Base-by-base conservation (phyloP, 2,329 filamentous ascomycete genomes). In the Phaeoacremonium minimum region DNA sequence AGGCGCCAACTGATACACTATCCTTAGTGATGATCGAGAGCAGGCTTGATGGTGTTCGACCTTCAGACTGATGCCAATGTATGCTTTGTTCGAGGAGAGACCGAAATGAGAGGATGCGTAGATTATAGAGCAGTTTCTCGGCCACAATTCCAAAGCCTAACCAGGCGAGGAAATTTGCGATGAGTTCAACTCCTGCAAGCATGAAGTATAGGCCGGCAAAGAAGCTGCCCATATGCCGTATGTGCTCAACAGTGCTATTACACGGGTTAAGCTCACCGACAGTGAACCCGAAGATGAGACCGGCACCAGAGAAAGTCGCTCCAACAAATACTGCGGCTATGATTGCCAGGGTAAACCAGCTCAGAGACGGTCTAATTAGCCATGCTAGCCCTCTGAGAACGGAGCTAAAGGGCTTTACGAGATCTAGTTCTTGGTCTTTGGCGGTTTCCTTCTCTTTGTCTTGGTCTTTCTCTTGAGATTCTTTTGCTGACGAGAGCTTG, bases 1-100 rank as follows among this genome's bases (percentile, higher is more conserved):
- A 71, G 1, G 78, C 81, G 28, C 77, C 78, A 14, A 89, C 60
- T 2, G 80, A 73, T 15, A 77, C 78, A 4, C 78, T 75, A 49
- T 88, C 85, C 28, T 73, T 77, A 4, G 81, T 87, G 44, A 89
- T 82, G 45, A 80, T 74, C 0, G 77, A 77, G 3, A 87, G 63
- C 7, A 89, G 63, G 6, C 69, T 61, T 0, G 77, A 69, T 0
- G 84, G 79, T 2, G 71, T 80, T 16, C 81, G 72, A 4, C 70
- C 73, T 18, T 75, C 68, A 0, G 80, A 78, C 50, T 86, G 76
- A 49, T 87, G 83, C 83, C 77, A 82, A 35, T 75, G 63, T 5
- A 78, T 56, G 45, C 74, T 69, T 51, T 80, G 76, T 34, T 71
- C 61, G 28, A 81, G 61, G 2, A 81, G 55, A 0, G 74, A 69